A percentile compares a stretch with the other conserved stretches of the same genome.
phyloP scores from a whole-genome alignment of 2,329 filamentous ascomycete species.

The Cercospora janseana region DNA sequence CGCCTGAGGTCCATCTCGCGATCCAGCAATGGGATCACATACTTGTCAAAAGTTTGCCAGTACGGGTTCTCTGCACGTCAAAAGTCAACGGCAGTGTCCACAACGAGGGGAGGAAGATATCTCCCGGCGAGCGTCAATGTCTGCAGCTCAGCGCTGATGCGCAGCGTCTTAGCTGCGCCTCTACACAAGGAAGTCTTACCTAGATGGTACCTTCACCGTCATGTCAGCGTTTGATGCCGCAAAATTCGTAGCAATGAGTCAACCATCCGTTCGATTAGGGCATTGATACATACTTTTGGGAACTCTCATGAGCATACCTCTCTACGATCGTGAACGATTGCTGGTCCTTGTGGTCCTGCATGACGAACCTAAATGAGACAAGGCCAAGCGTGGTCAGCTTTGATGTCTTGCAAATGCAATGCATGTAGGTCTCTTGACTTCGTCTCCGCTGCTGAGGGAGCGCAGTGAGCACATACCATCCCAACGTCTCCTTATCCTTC shows the following conservation, averaged over 20 bases:
- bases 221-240: background rate
- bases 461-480: slow-evolving; percentile 31
- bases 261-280: background rate
- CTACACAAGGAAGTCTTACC: too few species aligned
- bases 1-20: slow-evolving; percentile 67
- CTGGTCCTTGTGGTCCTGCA: slow-evolving; percentile 69
- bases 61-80: slow-evolving; percentile 69
- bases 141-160: too few species aligned
- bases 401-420: too few species aligned
- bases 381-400: background rate
- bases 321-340: slow-evolving; percentile 74
- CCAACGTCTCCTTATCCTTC: slow-evolving; percentile 64
- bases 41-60: slow-evolving; percentile 74
- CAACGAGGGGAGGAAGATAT: too few species aligned
- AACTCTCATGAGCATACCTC: slow-evolving; percentile 64
- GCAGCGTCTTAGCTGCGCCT: too few species aligned
- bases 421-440: too few species aligned
- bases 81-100: too few species aligned
- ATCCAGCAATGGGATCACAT: slow-evolving; percentile 67
- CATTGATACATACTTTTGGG: slow-evolving; percentile 41
- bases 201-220: background rate
- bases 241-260: background rate
- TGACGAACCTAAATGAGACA: slow-evolving; percentile 62
- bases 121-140: slow-evolving; percentile 36
- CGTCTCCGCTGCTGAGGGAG: background rate